These are phyloP conservation scores for Cystofilobasidium ferigula DNA, from an alignment of 768 basidiomycete species.

Conservation along the genomic window DNA sequence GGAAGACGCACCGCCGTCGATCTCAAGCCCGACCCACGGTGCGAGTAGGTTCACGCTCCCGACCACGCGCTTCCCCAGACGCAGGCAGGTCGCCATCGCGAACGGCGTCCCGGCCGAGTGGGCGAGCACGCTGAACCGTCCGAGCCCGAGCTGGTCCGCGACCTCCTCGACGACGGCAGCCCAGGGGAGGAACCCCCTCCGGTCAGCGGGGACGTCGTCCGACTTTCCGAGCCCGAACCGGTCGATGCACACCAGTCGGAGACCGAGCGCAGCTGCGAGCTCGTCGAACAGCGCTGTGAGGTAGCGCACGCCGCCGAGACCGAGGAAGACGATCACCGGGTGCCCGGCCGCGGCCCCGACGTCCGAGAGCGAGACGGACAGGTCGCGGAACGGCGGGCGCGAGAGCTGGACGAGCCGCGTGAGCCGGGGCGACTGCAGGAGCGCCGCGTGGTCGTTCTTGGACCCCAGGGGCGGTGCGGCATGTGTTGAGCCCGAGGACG, in stretches of 20 bases:
- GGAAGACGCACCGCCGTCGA: slow-evolving; percentile 59
- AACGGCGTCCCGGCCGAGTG: slow-evolving; percentile 95
- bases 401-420: slow-evolving; percentile 72
- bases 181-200: slow-evolving; percentile 79
- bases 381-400: slow-evolving; percentile 63
- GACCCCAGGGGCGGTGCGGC: too few species aligned
- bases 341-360: slow-evolving; percentile 73
- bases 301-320: slow-evolving; percentile 86
- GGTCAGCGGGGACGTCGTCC: slow-evolving; percentile 49
- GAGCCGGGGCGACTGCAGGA: slow-evolving; percentile 66
- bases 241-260: slow-evolving; percentile 88
- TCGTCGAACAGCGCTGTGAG: slow-evolving; percentile 93
- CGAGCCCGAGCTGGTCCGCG: slow-evolving; percentile 64
- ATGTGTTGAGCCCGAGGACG: too few species aligned
- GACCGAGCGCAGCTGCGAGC: slow-evolving; percentile 73
- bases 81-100: slow-evolving; percentile 75
- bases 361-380: slow-evolving; percentile 85
- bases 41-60: slow-evolving; percentile 82
- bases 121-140: slow-evolving; percentile 77
- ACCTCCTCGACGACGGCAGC: slow-evolving; percentile 80
- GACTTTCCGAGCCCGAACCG: slow-evolving; percentile 90
- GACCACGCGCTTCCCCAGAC: slow-evolving; percentile 58
- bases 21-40: slow-evolving; percentile 84
- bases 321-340: slow-evolving; percentile 84
- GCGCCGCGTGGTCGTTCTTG: slow-evolving; percentile 8